These are phyloP conservation scores for Colletotrichum godetiae DNA, from an alignment of 2,329 filamentous ascomycete genomes.

Conservation along the genomic window DNA sequence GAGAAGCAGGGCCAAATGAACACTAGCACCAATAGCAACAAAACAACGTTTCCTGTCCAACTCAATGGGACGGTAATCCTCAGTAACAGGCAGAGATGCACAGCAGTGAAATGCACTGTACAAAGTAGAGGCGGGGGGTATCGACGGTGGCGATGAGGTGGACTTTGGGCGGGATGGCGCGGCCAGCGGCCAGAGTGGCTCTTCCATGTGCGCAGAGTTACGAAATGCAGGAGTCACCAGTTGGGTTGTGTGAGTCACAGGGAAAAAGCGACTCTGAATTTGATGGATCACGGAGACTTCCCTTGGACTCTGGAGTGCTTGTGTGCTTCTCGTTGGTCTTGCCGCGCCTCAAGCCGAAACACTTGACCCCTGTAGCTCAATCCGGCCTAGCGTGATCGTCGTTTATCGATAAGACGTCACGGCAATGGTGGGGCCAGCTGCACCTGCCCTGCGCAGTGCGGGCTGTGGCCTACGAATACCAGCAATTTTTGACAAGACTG, in stretches of 20 bases:
- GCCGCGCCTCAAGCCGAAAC: slow-evolving; percentile 24
- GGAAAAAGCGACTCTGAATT: slow-evolving; percentile 3
- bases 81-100: background rate
- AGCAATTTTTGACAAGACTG: background rate
- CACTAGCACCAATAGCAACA: background rate
- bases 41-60: background rate
- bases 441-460: too few species aligned
- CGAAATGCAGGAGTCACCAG: slow-evolving; percentile 4
- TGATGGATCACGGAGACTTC: slow-evolving; percentile 5
- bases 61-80: background rate
- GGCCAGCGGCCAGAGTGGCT: background rate
- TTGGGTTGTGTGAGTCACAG: slow-evolving; percentile 11
- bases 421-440: background rate
- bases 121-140: background rate
- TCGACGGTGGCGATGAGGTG: background rate
- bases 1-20: background rate
- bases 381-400: slow-evolving; percentile 16
- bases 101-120: background rate
- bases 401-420: slow-evolving; percentile 30
- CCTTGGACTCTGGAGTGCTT: background rate
- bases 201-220: slow-evolving; percentile 9
- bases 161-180: background rate
- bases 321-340: slow-evolving; percentile 14
- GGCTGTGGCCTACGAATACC: background rate
- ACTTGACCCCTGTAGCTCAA: background rate